Conservation (phyloP, 176 grass and related monocot species). For the Lolium rigidum region DNA sequence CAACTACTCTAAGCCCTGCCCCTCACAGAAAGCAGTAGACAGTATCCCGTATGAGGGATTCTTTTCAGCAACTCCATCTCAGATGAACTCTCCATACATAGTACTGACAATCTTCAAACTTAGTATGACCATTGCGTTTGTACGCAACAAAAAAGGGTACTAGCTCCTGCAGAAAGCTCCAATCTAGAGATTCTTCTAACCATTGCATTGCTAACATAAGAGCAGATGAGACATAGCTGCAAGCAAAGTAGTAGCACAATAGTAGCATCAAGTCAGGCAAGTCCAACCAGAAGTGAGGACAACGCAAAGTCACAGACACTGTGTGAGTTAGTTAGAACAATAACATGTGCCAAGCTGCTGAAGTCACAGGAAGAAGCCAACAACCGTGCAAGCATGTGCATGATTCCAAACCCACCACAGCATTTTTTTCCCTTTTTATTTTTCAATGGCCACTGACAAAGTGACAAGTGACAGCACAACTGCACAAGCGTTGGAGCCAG, state of each 20-base stretch:
- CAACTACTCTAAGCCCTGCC: constrained; percentile 31
- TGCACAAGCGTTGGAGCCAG: constrained; percentile 2
- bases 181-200: constrained; percentile 31
- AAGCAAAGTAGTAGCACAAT: constrained; percentile 49
- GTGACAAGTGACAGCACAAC: constrained; percentile 33
- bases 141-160: background rate
- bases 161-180: constrained; percentile 33
- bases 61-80: background rate
- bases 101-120: background rate
- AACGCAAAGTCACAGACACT: constrained; percentile 42
- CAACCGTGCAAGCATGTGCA: constrained; percentile 53
- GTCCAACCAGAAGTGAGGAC: constrained; percentile 30
- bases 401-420: constrained; percentile 40
- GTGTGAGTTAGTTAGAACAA: constrained; percentile 19
- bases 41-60: constrained; percentile 10
- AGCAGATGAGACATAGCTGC: constrained; percentile 26
- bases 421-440: background rate
- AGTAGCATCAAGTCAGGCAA: constrained; percentile 30
- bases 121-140: background rate
- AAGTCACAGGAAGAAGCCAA: constrained; percentile 43
- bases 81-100: background rate
- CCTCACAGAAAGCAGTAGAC: constrained; percentile 17
- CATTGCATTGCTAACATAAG: background rate
- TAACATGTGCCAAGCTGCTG: constrained; percentile 11
- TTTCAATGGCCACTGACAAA: constrained; percentile 7